Conservation (phyloP, 768 basidiomycete species). For the Xanthoconium stramineum region DNA sequence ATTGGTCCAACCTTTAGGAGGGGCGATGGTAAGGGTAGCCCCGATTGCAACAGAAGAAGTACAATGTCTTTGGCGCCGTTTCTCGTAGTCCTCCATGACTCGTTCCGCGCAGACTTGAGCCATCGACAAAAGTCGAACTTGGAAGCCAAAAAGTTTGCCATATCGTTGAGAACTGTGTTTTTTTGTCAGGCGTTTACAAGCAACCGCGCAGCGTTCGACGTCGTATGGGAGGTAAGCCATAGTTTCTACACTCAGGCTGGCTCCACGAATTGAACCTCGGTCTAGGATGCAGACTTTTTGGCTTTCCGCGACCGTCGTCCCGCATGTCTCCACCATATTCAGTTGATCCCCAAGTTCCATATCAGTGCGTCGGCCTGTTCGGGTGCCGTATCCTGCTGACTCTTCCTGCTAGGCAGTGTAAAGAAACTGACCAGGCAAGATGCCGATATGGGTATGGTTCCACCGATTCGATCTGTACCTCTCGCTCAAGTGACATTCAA, state of each 20-base stretch:
- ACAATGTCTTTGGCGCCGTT: neutral
- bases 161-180: conserved; percentile 3
- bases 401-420: conserved; percentile 47
- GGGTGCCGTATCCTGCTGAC: neutral
- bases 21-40: no score
- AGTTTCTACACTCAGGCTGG: neutral
- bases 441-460: conserved; percentile 45
- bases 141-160: neutral
- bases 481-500: conserved; percentile 27
- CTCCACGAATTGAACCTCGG: neutral
- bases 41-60: no score
- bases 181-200: conserved; percentile 45
- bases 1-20: no score
- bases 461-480: conserved; percentile 8
- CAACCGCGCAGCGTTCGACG: conserved; percentile 39
- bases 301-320: conserved; percentile 54
- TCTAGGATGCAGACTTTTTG: conserved; percentile 45
- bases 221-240: conserved; percentile 46
- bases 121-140: neutral
- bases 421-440: conserved; percentile 44
- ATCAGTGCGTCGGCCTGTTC: conserved; percentile 41
- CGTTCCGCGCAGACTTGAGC: neutral
- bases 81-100: neutral
- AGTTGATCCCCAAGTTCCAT: conserved; percentile 50
- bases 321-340: conserved; percentile 47